Evolutionary conservation across 2,329 filamentous ascomycete genomes (phyloP), one percentile per base, ranked within the genome.

Genomic region (Fusarium veterinarium): DNA sequence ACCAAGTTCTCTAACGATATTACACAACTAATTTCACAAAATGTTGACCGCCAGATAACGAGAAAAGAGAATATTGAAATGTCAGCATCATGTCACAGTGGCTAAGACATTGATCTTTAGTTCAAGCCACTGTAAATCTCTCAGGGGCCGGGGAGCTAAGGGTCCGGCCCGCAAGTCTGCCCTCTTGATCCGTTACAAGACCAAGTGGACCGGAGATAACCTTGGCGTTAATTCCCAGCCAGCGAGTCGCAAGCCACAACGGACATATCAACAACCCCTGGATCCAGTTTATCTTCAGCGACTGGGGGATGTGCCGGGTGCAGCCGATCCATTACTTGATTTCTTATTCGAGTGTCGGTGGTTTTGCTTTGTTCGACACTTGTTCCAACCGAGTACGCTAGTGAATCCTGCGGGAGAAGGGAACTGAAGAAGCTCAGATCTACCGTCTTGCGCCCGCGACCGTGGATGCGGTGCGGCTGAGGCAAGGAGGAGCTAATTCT

Each of bases 101-200:
- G 49, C 49, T 40, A 28, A 40, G 23, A 53, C 33, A 53, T 35
- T 28, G 14, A 10, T 19, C 13, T 9, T 31, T 46, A 33, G 30
- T 16, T 17, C 30, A 17, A 49, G 60, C 40, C 37, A 30, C 8
- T 9, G n/a, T 37, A 35, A 20, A 25, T 31, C 23, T 37, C 28
- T 25, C 25, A 17, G 30, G 23, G 23, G 12, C 56, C 46, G 28
- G 40, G 17, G 20, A 53, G 28, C 31, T 33, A 33, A 64, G 28
- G 52, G 41, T 44, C 51, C 69, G 69, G 69, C 44, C 68, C 69
- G 69, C 20, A 40, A 51, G 30, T 37, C 46, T 13, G 14, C 23
- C 23, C 19, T 51, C 30, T n/a, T 20, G 14, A 53, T 53, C 45
- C 40, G 37, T 25, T 25, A 46, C 31, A 35, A 19, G 8, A 42